A percentile compares a stretch with the other conserved stretches of the same genome.
Conservation (phyloP, 2,329 filamentous ascomycete species). For the Sporothrix variecibatus region DNA sequence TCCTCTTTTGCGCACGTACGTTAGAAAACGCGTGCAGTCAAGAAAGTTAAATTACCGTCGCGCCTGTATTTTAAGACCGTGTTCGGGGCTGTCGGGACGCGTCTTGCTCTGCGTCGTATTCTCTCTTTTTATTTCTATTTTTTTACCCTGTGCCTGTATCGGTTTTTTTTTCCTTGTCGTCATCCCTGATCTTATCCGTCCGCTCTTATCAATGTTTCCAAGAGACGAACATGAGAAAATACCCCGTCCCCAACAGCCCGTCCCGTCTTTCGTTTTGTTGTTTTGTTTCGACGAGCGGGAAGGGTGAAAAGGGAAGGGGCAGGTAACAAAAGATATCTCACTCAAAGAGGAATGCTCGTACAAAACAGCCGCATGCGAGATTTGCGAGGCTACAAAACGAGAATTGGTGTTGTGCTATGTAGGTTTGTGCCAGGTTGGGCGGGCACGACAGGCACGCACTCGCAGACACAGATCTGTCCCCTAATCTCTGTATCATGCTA, state of each 20-base stretch:
- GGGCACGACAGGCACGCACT: background rate
- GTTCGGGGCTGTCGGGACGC: slow-evolving; percentile 6
- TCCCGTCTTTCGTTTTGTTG: background rate
- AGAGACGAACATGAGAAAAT: background rate
- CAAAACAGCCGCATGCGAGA: slow-evolving; percentile 1
- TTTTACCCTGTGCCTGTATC: background rate
- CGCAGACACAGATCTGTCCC: background rate
- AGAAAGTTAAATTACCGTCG: slow-evolving; percentile 1
- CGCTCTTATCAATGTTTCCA: background rate
- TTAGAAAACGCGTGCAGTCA: slow-evolving; percentile 8
- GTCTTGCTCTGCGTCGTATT: background rate
- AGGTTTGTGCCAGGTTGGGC: background rate
- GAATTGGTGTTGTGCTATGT: background rate
- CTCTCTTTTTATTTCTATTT: too few relatives aligned
- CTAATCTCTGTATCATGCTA: background rate
- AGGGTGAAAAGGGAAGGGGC: background rate
- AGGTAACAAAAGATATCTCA: too few relatives aligned
- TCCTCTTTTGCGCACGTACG: background rate
- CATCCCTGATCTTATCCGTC: slow-evolving; percentile 12
- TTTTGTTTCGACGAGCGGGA: slow-evolving; percentile 7
- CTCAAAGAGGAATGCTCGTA: background rate
- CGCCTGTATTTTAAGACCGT: slow-evolving; percentile 8
- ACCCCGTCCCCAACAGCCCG: background rate
- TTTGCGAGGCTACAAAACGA: slow-evolving; percentile 13
- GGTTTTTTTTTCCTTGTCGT: background rate